Base-by-base conservation (phyloP, 177 flowering plant genomes). In the Telopea speciosissima region DNA sequence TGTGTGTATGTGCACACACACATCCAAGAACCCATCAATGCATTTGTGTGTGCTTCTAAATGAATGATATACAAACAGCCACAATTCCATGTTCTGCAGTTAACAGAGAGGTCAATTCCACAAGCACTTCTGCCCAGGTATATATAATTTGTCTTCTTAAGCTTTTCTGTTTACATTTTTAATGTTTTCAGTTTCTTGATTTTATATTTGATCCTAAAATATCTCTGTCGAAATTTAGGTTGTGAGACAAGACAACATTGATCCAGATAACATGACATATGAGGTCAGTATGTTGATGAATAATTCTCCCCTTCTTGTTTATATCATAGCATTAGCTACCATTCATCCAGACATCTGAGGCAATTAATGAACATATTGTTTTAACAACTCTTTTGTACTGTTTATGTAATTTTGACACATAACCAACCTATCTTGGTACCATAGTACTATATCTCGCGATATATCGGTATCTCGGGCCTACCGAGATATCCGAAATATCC, bases 241-340 rank as follows among this genome's bases (percentile, higher is more conserved):
- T 52, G 72, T 23, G 36, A 72, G 71, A 70, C 79, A 81, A 76
- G 84, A 79, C 72, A 66, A 72, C 68, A 24, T 81, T 74, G 84
- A 81, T 71, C 86, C 84, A n/a, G 86, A 83, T 78, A 65, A 74
- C 67, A 79, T 83, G 86, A 76, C 78, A 12, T 83, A 83, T 70
- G 86, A 83, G 84, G 86, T 83, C 67, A 66, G 78, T 44, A 31
- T 69, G 12, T 67, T 63, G 14, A 23, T 62, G 63, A 59, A 33
- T 22, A 11, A 52, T 42, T 28, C 68, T 24, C 25, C 17, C 10
- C 28, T 58, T 40, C 1, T 25, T 21, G 16, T 11, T 52, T 25
- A 40, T 3, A 44, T 56, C 24, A 24, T 49, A 33, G 60, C 21
- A 21, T 24, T 17, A 25, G 24, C 25, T 23, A 49, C 16, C 19